Evolutionary conservation across 352 stramenopile species (phyloP), one percentile per base, ranked within the genome.

Genomic region (Pythium sukuiense): DNA sequence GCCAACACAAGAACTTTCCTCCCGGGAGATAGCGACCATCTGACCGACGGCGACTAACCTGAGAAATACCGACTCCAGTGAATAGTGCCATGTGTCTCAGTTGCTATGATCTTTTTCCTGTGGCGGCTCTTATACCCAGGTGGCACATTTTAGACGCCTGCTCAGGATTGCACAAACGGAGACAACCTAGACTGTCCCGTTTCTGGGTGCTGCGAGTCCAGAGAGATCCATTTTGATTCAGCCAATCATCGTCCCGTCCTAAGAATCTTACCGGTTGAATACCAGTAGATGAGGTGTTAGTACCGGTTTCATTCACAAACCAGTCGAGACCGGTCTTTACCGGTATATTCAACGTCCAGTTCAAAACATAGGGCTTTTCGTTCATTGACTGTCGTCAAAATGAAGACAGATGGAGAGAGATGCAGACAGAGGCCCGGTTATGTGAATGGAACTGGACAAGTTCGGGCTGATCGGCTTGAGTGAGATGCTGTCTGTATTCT

Each of bases 1-100:
- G 43, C 50, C 35, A 57, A 61, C 57, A 71, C 64, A 71, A 71
- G 64, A 71, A 71, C 56, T 65, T 71, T 71, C 64, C 55, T 29
- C 46, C 43, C 49, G 13, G 35, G 24, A 46, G 27, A 61, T 67
- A 56, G 43, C 39, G 41, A 67, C 61, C 61, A 41, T 4, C 49
- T 26, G 11, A 29, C 8, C 3, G 3, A 16, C 6, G 6, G 46
- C 27, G 37, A 49, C 20, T 37, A 24, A 20, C 16, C 11, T 45
- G 45, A 50, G 27, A 59, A 55, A 43, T 43, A 43, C 37, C 37
- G 37, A 43, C 37, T 18, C 37, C 37, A 43, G 37, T 13, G 11
- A 13, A 43, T 43, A 43, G 37, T 43, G 37, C 37, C 37, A 43
- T 43, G 37, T 43, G 37, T 43, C 37, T 43, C 37, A 43, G 37